A percentile compares a stretch with the other conserved stretches of the same genome.
Conservation (phyloP, 768 basidiomycete species). For the Porpolomopsis calyptriformis region DNA sequence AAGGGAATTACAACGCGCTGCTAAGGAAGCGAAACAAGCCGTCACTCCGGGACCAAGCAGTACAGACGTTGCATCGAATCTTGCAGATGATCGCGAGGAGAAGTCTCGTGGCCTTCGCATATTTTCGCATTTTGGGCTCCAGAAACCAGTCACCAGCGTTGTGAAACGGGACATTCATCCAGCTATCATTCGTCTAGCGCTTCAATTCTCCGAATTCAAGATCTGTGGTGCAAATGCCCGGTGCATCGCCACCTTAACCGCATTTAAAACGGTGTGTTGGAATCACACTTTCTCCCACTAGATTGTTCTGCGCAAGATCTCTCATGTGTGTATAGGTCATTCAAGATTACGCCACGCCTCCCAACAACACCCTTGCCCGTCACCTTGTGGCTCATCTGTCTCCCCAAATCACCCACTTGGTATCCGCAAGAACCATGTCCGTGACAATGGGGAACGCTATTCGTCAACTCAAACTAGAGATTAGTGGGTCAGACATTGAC, state of each 20-base stretch:
- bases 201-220: conserved; percentile 86
- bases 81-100: conserved; percentile 24
- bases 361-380: conserved; percentile 75
- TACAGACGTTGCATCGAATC: conserved; percentile 13
- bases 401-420: conserved; percentile 85
- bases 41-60: conserved; percentile 11
- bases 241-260: conserved; percentile 83
- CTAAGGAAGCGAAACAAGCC: conserved; percentile 45
- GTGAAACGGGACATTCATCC: conserved; percentile 88
- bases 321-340: conserved; percentile 53
- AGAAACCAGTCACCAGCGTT: conserved; percentile 41
- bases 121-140: conserved; percentile 78
- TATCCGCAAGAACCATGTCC: conserved; percentile 81
- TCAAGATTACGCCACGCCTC: conserved; percentile 80
- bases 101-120: conserved; percentile 63
- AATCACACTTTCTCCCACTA: conserved; percentile 9
- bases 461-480: conserved; percentile 89
- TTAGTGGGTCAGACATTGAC: conserved; percentile 86
- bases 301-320: conserved; percentile 6
- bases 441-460: conserved; percentile 93
- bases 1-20: conserved; percentile 68
- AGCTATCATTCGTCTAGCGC: conserved; percentile 70
- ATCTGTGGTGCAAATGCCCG: conserved; percentile 93
- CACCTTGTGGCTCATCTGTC: conserved; percentile 89
- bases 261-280: conserved; percentile 76